Percentiles rank a stretch among this genome's conserved stretches.
These are phyloP conservation scores for Pseudogymnoascus sp. DNA, from an alignment of 2,329 filamentous ascomycete genomes.

Conservation along the genomic window DNA sequence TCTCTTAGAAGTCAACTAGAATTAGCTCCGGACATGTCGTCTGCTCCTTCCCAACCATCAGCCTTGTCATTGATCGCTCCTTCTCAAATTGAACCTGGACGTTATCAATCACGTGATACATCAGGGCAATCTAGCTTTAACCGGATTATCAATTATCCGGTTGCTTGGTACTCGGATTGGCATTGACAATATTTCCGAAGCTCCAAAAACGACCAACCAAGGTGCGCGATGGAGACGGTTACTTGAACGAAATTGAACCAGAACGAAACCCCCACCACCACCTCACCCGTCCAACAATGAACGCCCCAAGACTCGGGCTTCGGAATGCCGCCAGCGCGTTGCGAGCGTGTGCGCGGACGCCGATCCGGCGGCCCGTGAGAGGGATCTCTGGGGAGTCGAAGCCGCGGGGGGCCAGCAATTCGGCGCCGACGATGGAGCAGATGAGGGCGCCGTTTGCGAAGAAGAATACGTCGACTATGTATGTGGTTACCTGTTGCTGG, in stretches of 20 bases:
- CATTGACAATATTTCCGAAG: slow-evolving; percentile 7
- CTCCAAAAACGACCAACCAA: neutral
- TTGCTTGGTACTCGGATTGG: neutral
- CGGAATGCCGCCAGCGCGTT: neutral
- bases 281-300: neutral
- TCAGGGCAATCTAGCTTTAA: neutral
- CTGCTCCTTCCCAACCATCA: neutral
- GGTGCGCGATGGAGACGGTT: slow-evolving; percentile 9
- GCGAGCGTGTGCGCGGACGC: neutral
- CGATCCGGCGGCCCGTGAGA: slow-evolving; percentile 7
- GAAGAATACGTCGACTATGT: slow-evolving; percentile 64
- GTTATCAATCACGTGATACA: neutral
- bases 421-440: slow-evolving; percentile 54
- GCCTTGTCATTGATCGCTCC: neutral
- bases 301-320: neutral
- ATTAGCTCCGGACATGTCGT: too few species aligned
- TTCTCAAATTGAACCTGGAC: neutral
- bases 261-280: neutral
- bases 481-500: slow-evolving; percentile 21
- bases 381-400: neutral
- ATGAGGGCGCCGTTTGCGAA: slow-evolving; percentile 57
- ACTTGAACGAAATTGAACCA: slow-evolving; percentile 5
- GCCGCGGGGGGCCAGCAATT: neutral
- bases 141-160: slow-evolving; percentile 1
- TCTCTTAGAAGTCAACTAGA: neutral